phyloP scores from a whole-genome alignment of 2,329 filamentous ascomycete species.

The Penicillium olsonii region DNA sequence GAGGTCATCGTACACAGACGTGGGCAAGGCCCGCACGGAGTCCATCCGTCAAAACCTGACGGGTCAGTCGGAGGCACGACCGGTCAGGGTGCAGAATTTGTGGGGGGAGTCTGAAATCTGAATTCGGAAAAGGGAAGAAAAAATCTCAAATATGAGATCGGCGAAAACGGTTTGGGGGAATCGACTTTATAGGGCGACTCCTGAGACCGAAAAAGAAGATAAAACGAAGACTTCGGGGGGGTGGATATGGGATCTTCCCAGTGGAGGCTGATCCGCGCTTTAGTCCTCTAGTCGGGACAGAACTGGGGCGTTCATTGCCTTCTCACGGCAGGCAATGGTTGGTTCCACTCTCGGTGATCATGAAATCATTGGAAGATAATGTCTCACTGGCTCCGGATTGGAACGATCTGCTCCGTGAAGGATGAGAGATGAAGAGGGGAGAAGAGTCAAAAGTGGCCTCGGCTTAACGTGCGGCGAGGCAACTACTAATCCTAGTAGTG shows the following conservation, averaged over 20 bases:
- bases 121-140: background rate
- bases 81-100: background rate
- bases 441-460: background rate
- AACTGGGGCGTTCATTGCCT: slow-evolving; percentile 4
- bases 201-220: slow-evolving; percentile 5
- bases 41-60: slow-evolving; percentile 14
- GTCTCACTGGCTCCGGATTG: background rate
- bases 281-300: slow-evolving; percentile 8
- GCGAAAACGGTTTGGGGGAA: background rate
- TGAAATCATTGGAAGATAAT: background rate
- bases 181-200: background rate
- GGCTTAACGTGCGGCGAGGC: background rate
- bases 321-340: slow-evolving; percentile 2
- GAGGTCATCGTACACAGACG: slow-evolving; percentile 16
- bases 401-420: background rate
- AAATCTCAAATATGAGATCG: slow-evolving; percentile 1
- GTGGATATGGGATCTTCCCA: slow-evolving; percentile 21
- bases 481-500: no score
- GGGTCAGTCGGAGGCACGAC: background rate
- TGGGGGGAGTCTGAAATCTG: background rate
- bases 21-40: slow-evolving; percentile 11
- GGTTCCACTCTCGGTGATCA: slow-evolving; percentile 5
- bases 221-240: slow-evolving; percentile 7
- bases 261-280: slow-evolving; percentile 26
- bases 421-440: background rate